A percentile compares a stretch with the other conserved stretches of the same genome.
Evolutionary conservation across 208 protist species (phyloP).

Genomic region (Acanthamoeba royreba): DNA sequence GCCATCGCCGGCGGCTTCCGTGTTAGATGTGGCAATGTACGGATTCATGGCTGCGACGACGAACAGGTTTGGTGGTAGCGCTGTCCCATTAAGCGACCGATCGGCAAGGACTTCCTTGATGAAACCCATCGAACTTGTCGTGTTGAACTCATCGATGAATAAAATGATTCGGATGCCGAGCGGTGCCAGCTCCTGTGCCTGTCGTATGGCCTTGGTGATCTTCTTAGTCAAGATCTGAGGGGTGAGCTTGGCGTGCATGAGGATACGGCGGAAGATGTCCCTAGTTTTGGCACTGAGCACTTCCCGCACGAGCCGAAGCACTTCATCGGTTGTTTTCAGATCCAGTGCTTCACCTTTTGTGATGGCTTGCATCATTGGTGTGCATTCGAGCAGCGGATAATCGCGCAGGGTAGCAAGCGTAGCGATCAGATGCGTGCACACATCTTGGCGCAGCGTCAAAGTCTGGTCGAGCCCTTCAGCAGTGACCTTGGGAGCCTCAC

Average conservation of each 20-base stretch:
- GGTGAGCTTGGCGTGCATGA: slow-evolving; percentile 65
- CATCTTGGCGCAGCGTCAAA: background rate
- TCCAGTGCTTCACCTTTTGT: background rate
- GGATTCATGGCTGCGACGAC: slow-evolving; percentile 72
- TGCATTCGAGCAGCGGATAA: slow-evolving; percentile 6
- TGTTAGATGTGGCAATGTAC: background rate
- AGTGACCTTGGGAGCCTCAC: background rate
- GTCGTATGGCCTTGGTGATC: background rate
- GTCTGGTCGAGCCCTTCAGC: background rate
- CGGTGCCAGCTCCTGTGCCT: background rate
- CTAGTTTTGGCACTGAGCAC: background rate
- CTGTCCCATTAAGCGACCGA: slow-evolving; percentile 52
- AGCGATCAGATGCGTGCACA: background rate
- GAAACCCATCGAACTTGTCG: slow-evolving; percentile 3
- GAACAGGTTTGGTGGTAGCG: slow-evolving; percentile 65
- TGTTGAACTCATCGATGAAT: slow-evolving; percentile 75
- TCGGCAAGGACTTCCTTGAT: slow-evolving; percentile 74
- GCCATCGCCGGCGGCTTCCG: background rate
- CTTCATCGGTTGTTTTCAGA: background rate
- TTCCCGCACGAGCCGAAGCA: slow-evolving; percentile 1
- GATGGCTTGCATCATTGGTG: background rate
- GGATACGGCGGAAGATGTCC: slow-evolving; percentile 62
- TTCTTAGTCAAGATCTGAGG: background rate
- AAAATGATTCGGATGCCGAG: slow-evolving; percentile 50
- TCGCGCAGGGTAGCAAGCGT: background rate